Percentiles rank a stretch among this genome's conserved stretches.
Conservation (phyloP, 2,329 filamentous ascomycete genomes). For the Dissoconium aciculare region DNA sequence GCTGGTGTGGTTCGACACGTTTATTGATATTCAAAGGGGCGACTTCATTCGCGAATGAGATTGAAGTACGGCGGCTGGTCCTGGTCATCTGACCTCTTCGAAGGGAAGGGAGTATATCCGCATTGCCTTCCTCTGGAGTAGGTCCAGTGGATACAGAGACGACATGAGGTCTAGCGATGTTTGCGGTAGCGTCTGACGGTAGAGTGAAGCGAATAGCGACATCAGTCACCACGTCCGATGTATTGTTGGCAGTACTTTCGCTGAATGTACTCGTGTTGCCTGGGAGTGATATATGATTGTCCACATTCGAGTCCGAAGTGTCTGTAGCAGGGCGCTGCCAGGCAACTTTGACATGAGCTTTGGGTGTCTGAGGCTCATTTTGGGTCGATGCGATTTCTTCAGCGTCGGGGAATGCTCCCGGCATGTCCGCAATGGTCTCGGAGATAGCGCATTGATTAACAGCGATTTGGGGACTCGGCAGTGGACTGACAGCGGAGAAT, state of each 20-base stretch:
- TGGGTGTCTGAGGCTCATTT: constrained; percentile 19
- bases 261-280: constrained; percentile 20
- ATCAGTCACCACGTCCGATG: constrained; percentile 23
- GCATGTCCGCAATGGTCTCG: not conserved
- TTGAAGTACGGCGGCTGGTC: constrained; percentile 13
- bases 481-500: constrained; percentile 22
- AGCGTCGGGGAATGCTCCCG: not conserved
- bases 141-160: constrained; percentile 19
- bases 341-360: constrained; percentile 22
- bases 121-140: constrained; percentile 16
- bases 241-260: constrained; percentile 19
- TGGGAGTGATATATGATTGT: constrained; percentile 20
- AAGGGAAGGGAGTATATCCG: constrained; percentile 7
- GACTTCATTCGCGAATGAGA: constrained; percentile 23
- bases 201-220: constrained; percentile 26
- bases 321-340: constrained; percentile 16
- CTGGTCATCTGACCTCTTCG: constrained; percentile 8
- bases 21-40: constrained; percentile 23
- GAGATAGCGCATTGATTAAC: constrained; percentile 9
- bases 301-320: constrained; percentile 13
- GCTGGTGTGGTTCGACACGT: constrained; percentile 13
- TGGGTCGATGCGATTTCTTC: constrained; percentile 9
- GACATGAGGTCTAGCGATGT: constrained; percentile 22
- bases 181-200: constrained; percentile 23
- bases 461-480: constrained; percentile 19